Evolutionary conservation across 2,329 filamentous ascomycete species (phyloP).

Genomic region (Cercospora brassicicola): DNA sequence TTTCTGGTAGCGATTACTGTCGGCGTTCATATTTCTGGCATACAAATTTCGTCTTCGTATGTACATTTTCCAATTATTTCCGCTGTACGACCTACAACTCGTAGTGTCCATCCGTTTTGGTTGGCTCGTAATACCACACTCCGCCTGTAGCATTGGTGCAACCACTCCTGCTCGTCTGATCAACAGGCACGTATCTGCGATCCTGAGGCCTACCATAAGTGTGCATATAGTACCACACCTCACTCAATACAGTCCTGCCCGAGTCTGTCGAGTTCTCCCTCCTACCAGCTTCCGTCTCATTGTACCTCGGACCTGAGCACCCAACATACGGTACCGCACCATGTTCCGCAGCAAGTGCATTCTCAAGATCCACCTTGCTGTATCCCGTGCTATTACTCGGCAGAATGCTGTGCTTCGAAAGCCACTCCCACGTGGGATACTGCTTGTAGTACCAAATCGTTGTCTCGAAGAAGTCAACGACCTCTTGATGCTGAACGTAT

Average conservation of each 20-base stretch:
- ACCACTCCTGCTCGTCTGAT: constrained; percentile 53
- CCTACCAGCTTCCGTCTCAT: constrained; percentile 59
- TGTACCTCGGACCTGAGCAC: constrained; percentile 61
- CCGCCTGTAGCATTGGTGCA: constrained; percentile 58
- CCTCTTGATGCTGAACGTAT: constrained; percentile 58
- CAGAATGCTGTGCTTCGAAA: constrained; percentile 54
- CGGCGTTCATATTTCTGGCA: not conserved
- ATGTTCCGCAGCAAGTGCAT: constrained; percentile 52
- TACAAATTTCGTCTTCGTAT: not conserved
- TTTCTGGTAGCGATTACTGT: too few species aligned
- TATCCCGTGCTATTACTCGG: constrained; percentile 62
- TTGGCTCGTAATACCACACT: constrained; percentile 57
- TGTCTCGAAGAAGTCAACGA: constrained; percentile 65
- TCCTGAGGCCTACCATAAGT: constrained; percentile 59
- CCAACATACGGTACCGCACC: constrained; percentile 61
- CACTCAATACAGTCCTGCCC: constrained; percentile 58
- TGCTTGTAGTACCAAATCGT: constrained; percentile 58
- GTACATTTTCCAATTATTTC: not conserved
- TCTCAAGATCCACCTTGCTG: constrained; percentile 55
- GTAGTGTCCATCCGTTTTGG: constrained; percentile 20
- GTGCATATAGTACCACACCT: constrained; percentile 69
- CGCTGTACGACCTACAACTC: not conserved
- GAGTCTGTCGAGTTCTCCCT: constrained; percentile 52
- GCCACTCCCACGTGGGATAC: constrained; percentile 62
- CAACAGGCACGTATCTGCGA: constrained; percentile 49